Conservation (phyloP, 1,139 yeast genomes). For the Geotrichum citri-aurantii region DNA sequence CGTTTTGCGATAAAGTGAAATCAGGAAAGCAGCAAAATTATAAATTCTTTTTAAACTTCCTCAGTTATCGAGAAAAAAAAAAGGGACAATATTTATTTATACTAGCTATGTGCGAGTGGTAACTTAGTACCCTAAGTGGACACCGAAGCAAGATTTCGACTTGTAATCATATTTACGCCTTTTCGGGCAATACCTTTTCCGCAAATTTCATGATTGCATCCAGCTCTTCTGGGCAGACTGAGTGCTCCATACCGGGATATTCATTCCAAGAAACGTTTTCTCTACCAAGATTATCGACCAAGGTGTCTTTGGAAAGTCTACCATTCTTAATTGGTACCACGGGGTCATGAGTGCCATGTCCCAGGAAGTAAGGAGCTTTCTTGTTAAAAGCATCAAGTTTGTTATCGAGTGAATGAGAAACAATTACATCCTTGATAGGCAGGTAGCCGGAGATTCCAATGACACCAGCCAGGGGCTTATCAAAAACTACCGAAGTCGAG, state of each 20-base stretch:
- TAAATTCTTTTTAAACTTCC: too few species aligned
- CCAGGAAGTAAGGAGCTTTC: conserved; percentile 76
- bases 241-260: conserved; percentile 63
- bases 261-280: conserved; percentile 49
- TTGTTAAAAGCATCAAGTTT: conserved; percentile 38
- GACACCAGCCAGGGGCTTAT: conserved; percentile 70
- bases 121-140: not conserved
- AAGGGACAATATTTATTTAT: too few species aligned
- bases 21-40: too few species aligned
- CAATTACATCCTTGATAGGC: conserved; percentile 39
- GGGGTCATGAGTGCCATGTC: conserved; percentile 80
- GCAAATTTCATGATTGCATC: conserved; percentile 54
- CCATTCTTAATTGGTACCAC: conserved; percentile 52
- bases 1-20: not conserved
- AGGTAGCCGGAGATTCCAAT: conserved; percentile 74
- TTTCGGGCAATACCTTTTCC: conserved; percentile 30
- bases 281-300: conserved; percentile 47
- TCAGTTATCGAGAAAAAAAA: too few species aligned
- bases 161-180: not conserved
- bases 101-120: too few species aligned
- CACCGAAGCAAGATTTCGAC: not conserved
- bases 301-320: conserved; percentile 37
- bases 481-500: conserved; percentile 42
- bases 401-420: not conserved
- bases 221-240: conserved; percentile 62